A percentile compares a stretch with the other conserved stretches of the same genome.
These are phyloP conservation scores for Kazachstania taianensis DNA, from an alignment of 805 yeast genomes.

Conservation along the genomic window DNA sequence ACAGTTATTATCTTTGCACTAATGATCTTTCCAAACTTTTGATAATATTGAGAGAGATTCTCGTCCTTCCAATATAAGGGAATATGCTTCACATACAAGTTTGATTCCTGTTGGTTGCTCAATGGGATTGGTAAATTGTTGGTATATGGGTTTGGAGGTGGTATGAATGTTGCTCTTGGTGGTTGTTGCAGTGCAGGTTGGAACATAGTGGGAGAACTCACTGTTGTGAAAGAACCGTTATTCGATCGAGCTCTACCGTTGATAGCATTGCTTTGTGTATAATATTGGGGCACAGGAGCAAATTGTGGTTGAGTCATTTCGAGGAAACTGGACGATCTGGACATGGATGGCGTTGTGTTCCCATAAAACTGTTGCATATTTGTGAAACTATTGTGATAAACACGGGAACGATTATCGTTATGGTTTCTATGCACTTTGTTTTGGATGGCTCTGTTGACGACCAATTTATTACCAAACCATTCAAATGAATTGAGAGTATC, in stretches of 20 bases:
- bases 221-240: background rate
- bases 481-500: constrained; percentile 38
- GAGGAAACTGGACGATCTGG: background rate
- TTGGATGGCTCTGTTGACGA: constrained; percentile 33
- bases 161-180: background rate
- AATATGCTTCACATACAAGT: constrained; percentile 59
- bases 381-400: no score
- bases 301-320: background rate
- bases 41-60: constrained; percentile 37
- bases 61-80: constrained; percentile 47
- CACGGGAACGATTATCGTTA: background rate
- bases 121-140: constrained; percentile 26
- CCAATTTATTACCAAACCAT: constrained; percentile 23
- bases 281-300: background rate
- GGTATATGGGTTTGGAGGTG: constrained; percentile 1
- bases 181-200: background rate
- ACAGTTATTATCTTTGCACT: constrained; percentile 48
- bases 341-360: background rate
- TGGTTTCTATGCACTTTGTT: constrained; percentile 12
- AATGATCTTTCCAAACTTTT: constrained; percentile 40
- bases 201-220: background rate
- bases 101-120: constrained; percentile 52
- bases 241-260: no score
- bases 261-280: no score
- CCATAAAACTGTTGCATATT: no score